Evolutionary conservation across 331 rosid genomes (phyloP).

Genomic region (Quercus phellos): DNA sequence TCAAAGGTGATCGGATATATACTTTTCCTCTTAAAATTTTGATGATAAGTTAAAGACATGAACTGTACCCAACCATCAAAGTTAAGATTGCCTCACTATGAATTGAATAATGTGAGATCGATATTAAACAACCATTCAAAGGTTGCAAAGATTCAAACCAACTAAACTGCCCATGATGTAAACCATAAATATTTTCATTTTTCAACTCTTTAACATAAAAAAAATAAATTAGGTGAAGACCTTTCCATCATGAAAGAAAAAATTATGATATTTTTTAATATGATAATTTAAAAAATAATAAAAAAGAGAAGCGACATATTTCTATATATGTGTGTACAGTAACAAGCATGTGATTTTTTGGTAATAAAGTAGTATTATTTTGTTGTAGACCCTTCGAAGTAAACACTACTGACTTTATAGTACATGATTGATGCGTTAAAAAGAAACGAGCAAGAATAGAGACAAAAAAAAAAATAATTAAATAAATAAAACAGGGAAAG

Average conservation of each 20-base stretch:
- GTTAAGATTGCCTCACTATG: background rate
- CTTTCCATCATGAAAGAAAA: background rate
- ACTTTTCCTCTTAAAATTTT: too few relatives aligned
- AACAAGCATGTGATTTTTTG: conserved; percentile 19
- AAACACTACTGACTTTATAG: background rate
- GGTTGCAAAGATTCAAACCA: background rate
- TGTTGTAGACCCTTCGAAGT: conserved; percentile 2
- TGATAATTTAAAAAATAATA: background rate
- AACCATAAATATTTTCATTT: background rate
- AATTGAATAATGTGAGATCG: background rate
- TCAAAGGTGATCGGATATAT: too few relatives aligned
- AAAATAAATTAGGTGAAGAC: background rate
- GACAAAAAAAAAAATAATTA: background rate
- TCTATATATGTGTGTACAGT: too few relatives aligned
- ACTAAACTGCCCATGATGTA: conserved; percentile 16
- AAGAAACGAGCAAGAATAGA: background rate
- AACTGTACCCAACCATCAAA: too few relatives aligned
- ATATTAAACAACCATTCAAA: conserved; percentile 4
- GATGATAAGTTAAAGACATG: too few relatives aligned
- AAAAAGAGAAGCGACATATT: background rate
- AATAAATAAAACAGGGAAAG: background rate
- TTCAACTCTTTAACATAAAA: background rate
- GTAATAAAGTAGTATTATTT: background rate
- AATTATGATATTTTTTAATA: background rate
- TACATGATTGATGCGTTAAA: conserved; percentile 9